phyloP scores from a whole-genome alignment of 2,329 filamentous ascomycete species.

The Verticillium dahliae region DNA sequence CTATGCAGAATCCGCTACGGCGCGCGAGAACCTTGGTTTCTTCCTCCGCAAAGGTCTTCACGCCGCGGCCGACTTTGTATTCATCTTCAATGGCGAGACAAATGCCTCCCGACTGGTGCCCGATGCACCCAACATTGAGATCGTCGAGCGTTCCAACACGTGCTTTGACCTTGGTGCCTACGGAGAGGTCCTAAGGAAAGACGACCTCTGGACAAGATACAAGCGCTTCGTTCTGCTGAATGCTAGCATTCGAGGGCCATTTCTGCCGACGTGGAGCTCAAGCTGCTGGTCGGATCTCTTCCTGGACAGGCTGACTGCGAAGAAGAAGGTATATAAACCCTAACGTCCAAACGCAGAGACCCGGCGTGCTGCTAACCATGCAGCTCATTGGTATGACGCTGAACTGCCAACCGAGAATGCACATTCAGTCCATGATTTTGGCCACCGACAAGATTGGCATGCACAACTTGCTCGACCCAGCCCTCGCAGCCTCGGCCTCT shows the following conservation, averaged over 20 bases:
- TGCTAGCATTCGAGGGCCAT: conserved; percentile 27
- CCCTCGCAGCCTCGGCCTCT: conserved; percentile 9
- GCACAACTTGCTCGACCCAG: conserved; percentile 23
- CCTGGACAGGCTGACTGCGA: conserved; percentile 20
- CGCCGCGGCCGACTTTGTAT: conserved; percentile 29
- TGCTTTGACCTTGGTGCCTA: conserved; percentile 29
- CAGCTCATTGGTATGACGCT: conserved; percentile 30
- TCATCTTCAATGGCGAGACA: conserved; percentile 29
- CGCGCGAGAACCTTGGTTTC: conserved; percentile 25
- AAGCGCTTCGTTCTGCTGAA: conserved; percentile 28
- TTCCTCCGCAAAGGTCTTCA: conserved; percentile 29
- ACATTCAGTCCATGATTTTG: conserved; percentile 30
- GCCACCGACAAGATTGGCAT: conserved; percentile 31
- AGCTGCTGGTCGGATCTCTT: conserved; percentile 30
- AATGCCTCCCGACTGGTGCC: conserved; percentile 19
- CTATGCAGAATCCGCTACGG: conserved; percentile 24
- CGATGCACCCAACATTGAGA: conserved; percentile 20
- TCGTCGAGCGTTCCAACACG: conserved; percentile 21
- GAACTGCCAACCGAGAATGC: conserved; percentile 25
- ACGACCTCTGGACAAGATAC: conserved; percentile 25
- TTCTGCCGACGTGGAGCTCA: conserved; percentile 24
- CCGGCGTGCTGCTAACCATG: neutral
- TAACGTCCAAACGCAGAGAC: neutral
- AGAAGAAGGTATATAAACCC: conserved; percentile 17
- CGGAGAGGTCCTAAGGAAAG: conserved; percentile 24